Percentiles rank a stretch among this genome's conserved stretches.
Conservation (phyloP, 768 basidiomycete species). For the Leccinum barrowsii region DNA sequence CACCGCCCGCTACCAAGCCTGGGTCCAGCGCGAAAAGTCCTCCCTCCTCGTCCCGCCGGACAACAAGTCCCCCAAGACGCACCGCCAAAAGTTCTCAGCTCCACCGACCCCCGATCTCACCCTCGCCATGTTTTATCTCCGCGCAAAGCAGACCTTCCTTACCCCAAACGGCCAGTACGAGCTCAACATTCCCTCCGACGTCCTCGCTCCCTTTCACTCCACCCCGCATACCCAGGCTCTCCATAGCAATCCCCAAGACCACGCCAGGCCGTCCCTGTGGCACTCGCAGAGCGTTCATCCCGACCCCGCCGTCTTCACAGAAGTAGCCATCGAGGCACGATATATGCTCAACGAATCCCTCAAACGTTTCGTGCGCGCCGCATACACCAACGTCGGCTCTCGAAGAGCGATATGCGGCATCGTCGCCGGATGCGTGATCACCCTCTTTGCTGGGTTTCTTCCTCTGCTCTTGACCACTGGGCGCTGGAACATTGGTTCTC, state of each 20-base stretch:
- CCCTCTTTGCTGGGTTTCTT: conserved; percentile 44
- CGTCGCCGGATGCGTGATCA: conserved; percentile 53
- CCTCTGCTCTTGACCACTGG: conserved; percentile 50
- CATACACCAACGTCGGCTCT: conserved; percentile 67
- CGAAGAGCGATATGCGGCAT: conserved; percentile 68
- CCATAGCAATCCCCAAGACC: conserved; percentile 5
- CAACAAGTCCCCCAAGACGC: conserved; percentile 34
- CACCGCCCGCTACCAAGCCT: conserved; percentile 43
- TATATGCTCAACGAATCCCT: conserved; percentile 63
- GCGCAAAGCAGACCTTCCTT: conserved; percentile 80
- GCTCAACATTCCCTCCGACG: conserved; percentile 62
- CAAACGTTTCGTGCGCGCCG: conserved; percentile 61
- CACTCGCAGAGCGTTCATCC: conserved; percentile 45
- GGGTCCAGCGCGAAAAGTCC: conserved; percentile 33
- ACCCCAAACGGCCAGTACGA: conserved; percentile 70
- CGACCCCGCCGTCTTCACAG: conserved; percentile 60
- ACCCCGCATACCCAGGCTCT: conserved; percentile 32
- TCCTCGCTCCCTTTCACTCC: conserved; percentile 58
- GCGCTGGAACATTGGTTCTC: conserved; percentile 30
- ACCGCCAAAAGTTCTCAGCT: conserved; percentile 26
- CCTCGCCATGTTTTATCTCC: conserved; percentile 71
- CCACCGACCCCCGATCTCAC: conserved; percentile 44
- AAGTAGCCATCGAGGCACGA: conserved; percentile 54
- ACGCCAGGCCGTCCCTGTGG: conserved; percentile 15
- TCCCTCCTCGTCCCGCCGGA: conserved; percentile 38